phyloP scores from a whole-genome alignment of 345 rosid species.

The Rhizophora apiculata region DNA sequence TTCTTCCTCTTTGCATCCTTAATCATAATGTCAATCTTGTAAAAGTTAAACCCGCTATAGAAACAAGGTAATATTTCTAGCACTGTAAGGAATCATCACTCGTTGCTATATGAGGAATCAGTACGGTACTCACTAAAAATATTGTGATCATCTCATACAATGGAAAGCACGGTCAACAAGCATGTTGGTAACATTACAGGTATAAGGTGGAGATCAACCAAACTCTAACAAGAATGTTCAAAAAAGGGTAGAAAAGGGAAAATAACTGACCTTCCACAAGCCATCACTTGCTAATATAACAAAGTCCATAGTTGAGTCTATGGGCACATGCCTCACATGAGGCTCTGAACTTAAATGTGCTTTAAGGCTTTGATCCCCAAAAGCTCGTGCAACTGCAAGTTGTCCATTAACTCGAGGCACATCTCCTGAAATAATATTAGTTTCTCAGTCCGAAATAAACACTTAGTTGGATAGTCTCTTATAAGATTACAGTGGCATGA shows the following conservation, averaged over 20 bases:
- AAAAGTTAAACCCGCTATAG: too few relatives aligned
- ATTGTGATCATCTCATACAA: too few relatives aligned
- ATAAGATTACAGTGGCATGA: background rate
- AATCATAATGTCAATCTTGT: too few relatives aligned
- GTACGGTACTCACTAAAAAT: too few relatives aligned
- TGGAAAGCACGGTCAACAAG: too few relatives aligned
- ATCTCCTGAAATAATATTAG: constrained; percentile 42
- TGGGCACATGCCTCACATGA: constrained; percentile 42
- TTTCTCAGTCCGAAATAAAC: constrained; percentile 6
- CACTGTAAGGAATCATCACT: too few relatives aligned
- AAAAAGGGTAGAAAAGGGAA: background rate
- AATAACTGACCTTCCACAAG: constrained; percentile 57
- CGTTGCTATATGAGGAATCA: too few relatives aligned
- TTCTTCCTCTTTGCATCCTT: too few relatives aligned
- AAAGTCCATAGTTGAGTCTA: constrained; percentile 42
- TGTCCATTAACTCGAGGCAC: constrained; percentile 62
- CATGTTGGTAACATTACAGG: too few relatives aligned
- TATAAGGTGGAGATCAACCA: too few relatives aligned
- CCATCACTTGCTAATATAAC: constrained; percentile 59
- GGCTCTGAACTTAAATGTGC: constrained; percentile 63
- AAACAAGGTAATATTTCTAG: too few relatives aligned
- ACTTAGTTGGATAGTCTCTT: background rate
- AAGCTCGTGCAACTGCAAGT: constrained; percentile 60
- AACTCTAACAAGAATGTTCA: too few relatives aligned
- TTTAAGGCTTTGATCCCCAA: constrained; percentile 59